phyloP scores from a whole-genome alignment of 768 basidiomycete species.

The Rhodotorula babjevae region DNA sequence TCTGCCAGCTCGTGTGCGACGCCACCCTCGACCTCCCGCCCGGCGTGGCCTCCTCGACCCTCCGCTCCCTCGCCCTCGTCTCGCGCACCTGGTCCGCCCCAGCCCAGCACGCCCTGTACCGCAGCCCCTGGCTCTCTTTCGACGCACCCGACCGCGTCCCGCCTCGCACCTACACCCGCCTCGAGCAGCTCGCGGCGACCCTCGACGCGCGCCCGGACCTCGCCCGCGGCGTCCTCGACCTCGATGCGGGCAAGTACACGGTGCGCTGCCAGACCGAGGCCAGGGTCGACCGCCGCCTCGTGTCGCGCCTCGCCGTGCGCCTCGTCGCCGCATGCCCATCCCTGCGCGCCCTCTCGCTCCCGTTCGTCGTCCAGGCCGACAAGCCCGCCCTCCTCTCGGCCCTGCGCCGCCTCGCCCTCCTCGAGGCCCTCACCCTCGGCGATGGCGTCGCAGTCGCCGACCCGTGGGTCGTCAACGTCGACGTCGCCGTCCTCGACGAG shows the following conservation, averaged over 20 bases:
- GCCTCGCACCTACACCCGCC: background rate
- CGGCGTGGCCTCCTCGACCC: conserved; percentile 9
- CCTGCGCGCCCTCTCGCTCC: background rate
- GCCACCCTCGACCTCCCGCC: background rate
- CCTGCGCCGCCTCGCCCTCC: background rate
- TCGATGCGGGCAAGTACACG: conserved; percentile 12
- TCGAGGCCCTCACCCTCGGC: conserved; percentile 5
- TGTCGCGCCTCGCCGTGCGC: conserved; percentile 1
- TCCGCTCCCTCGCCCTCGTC: conserved; percentile 34
- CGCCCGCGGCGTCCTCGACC: background rate
- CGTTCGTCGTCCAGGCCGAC: conserved; percentile 16
- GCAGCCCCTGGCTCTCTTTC: conserved; percentile 14
- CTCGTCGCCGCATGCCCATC: background rate
- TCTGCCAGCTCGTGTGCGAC: background rate
- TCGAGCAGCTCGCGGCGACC: background rate
- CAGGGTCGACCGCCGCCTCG: background rate
- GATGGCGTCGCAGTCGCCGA: background rate
- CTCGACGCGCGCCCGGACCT: conserved; percentile 6
- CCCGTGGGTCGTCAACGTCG: conserved; percentile 30
- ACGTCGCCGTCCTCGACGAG: conserved; percentile 4
- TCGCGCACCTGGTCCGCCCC: conserved; percentile 11
- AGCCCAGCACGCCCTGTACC: conserved; percentile 10
- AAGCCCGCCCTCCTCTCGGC: conserved; percentile 7
- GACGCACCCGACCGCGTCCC: conserved; percentile 16
- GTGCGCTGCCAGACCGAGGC: conserved; percentile 3